Evolutionary conservation across 768 basidiomycete species (phyloP), one percentile per base, ranked within the genome.

Genomic region (Serendipita vermifera): DNA sequence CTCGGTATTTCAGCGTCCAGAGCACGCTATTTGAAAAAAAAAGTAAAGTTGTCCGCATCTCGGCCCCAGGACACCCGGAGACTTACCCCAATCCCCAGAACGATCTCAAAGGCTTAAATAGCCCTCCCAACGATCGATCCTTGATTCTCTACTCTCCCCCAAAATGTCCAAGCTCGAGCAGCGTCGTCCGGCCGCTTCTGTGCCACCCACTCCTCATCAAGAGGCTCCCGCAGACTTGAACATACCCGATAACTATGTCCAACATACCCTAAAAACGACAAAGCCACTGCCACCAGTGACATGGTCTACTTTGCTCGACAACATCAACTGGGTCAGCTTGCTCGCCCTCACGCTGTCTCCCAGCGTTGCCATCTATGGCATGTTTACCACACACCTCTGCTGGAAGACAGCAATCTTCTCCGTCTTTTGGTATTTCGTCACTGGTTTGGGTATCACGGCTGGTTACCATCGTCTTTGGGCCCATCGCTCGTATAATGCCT

Each of bases 381-480:
- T 82, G 31, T 73, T 67, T 61, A 81, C 77, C 58, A 85, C 83
- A 9, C 73, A 66, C 48, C 61, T 88, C 53, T 73, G 77, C 59
- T 80, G 78, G 78, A 71, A 88, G 72, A 99, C 96, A 0, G 76
- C 77, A 15, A 48, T 83, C n/a, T 92, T 82, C 70, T 70, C 80
- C 15, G 66, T 77, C 26, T 63, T 75, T 15, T 93, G 89, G 73
- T 94, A 91, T 72, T 70, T 83, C 60, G 85, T 85, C 69, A 86
- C 87, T 5, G 94, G 92, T 33, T 76, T 94, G 14, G 90, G 87
- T 81, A 89, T 92, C 58, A 91, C 88, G 0, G 88, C 87, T 7
- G 94, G 96, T 9, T 99, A 98, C 71, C 96, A 99, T 65, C 82
- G 96, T 57, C 77, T 98, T 0, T 99, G 93, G 92, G 88, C 96